These are phyloP conservation scores for Oleoguttula mirabilis DNA, from an alignment of 495 filamentous ascomycete genomes.

Conservation along the genomic window DNA sequence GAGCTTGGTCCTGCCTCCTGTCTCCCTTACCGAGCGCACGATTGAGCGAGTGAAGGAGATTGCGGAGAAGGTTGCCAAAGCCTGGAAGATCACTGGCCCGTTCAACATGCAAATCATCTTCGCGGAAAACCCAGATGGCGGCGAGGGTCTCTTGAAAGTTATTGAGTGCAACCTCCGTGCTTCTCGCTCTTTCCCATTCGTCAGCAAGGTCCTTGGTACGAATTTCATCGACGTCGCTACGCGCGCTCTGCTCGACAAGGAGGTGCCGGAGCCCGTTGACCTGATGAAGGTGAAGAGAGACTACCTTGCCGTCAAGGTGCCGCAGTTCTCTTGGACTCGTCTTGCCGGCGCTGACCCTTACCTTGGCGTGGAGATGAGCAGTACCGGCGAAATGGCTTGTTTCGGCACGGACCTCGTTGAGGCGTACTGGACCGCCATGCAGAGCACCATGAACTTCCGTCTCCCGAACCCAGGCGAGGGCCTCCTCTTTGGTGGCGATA, in stretches of 20 bases:
- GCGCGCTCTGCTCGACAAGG: conserved; percentile 75
- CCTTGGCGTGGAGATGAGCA: conserved; percentile 94
- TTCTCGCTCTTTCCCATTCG: conserved; percentile 95
- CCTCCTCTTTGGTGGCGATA: conserved; percentile 84
- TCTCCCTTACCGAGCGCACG: conserved; percentile 56
- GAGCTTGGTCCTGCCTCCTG: conserved; percentile 79
- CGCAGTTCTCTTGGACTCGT: conserved; percentile 97
- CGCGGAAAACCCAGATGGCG: conserved; percentile 55
- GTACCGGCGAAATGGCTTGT: conserved; percentile 95
- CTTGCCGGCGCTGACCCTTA: conserved; percentile 97
- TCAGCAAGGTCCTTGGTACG: conserved; percentile 87
- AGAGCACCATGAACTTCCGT: conserved; percentile 99
- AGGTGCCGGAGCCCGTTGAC: conserved; percentile 77
- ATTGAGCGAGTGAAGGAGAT: conserved; percentile 87
- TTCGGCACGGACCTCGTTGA: conserved; percentile 93
- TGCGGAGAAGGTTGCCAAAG: conserved; percentile 88
- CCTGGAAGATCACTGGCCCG: conserved; percentile 91
- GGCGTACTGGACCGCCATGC: conserved; percentile 92
- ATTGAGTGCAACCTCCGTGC: conserved; percentile 98
- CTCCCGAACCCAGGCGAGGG: conserved; percentile 86
- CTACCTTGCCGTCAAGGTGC: conserved; percentile 92
- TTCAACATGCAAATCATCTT: conserved; percentile 99
- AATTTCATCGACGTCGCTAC: conserved; percentile 98
- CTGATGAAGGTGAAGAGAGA: conserved; percentile 79
- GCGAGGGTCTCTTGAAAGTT: conserved; percentile 71